Conservation (phyloP, 2,329 filamentous ascomycete species). For the Kalmusia sp. region DNA sequence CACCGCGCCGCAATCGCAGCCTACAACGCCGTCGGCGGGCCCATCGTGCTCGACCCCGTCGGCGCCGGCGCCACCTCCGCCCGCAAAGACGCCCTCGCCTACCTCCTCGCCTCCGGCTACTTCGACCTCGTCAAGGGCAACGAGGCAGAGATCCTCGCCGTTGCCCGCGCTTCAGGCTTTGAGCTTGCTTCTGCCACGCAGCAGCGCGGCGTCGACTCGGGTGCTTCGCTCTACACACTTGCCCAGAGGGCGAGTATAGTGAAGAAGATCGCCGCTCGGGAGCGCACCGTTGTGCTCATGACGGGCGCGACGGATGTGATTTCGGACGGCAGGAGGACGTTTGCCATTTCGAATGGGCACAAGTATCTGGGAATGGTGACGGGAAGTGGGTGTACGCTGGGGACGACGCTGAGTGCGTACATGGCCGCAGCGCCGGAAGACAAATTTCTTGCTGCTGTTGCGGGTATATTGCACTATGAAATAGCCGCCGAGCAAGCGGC, state of each 20-base stretch:
- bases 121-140: slow-evolving; percentile 95
- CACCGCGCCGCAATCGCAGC: slow-evolving; percentile 77
- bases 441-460: slow-evolving; percentile 74
- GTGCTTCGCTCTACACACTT: slow-evolving; percentile 59
- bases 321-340: slow-evolving; percentile 73
- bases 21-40: slow-evolving; percentile 79
- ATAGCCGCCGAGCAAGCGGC: slow-evolving; percentile 75
- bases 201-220: slow-evolving; percentile 87
- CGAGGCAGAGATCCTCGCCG: slow-evolving; percentile 82
- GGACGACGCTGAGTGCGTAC: slow-evolving; percentile 79
- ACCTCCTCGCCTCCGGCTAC: slow-evolving; percentile 75
- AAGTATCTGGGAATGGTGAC: slow-evolving; percentile 73
- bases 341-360: slow-evolving; percentile 79
- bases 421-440: slow-evolving; percentile 68
- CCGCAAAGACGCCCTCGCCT: slow-evolving; percentile 73
- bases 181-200: slow-evolving; percentile 51
- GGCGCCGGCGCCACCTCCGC: slow-evolving; percentile 84
- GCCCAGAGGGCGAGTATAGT: slow-evolving; percentile 70
- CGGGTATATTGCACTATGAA: slow-evolving; percentile 80
- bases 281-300: slow-evolving; percentile 78
- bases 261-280: slow-evolving; percentile 68
- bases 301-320: slow-evolving; percentile 81
- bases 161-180: slow-evolving; percentile 62
- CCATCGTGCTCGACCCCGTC: slow-evolving; percentile 87
- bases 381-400: slow-evolving; percentile 81